Evolutionary conservation across 805 yeast genomes (phyloP), one percentile per base, ranked within the genome.

Genomic region (Spathaspora gorwiae): DNA sequence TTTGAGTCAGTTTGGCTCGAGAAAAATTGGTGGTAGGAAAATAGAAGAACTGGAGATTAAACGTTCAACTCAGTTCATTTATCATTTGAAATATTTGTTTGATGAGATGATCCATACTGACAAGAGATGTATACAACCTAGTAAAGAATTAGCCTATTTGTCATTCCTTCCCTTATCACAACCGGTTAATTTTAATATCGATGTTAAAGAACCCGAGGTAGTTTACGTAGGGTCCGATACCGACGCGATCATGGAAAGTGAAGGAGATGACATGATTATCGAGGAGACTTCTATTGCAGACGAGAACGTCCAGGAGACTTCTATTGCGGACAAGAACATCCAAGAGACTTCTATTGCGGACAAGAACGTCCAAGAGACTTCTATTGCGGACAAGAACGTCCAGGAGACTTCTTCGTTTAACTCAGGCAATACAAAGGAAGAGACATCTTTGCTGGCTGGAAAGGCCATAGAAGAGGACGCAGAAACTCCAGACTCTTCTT

Each of bases 21-120:
- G 68, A 2, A 81, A 95, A 57, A 84, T 92, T 45, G 97, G 97
- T 35, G 97, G 97, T 2, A 74, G 97, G 44, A 73, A 69, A 19
- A 92, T 90, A 6, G 85, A 87, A n/a, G 71, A 65, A n/a, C 72
- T 76, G 44, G 98, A 94, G 64, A 80, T 87, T 4, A 78, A 78
- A 51, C 73, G 98, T 49, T 86, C 97, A 0, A 80, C 81, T 52
- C 92, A 88, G 56, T 94, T 94, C 55, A 78, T 87, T 40, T 79
- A 78, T 48, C 86, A 85, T 42, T 71, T 94, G 40, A 78, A 86
- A 47, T 79, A 76, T 36, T 68, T 94, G 35, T 94, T 87, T 59
- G 52, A 68, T 30, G 83, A 82, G 43, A 79, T 90, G 84, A 82
- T 87, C 8, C 75, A 76, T 47, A 76, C 89, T 0, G 59, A 70